Base-by-base conservation (phyloP, 2,329 filamentous ascomycete genomes). In the Trichoderma sp. region DNA sequence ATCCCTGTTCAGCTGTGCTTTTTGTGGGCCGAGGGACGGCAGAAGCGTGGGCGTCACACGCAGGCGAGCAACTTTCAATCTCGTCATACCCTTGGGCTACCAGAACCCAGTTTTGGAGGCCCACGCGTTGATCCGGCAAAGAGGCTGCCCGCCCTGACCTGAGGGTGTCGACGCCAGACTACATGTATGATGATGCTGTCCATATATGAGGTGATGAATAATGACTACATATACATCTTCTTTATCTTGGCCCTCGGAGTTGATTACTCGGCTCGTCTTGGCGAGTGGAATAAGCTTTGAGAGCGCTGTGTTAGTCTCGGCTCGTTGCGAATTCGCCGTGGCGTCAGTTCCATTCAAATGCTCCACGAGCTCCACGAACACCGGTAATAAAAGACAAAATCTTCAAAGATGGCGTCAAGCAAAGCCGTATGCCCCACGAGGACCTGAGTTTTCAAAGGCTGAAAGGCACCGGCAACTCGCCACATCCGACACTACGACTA, bases 1-100 rank as follows among this genome's bases (percentile, higher is more conserved):
- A 71, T 71, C 71, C 71, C 47, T 72, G 71, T 39, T 69, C 71
- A 72, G 71, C 71, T 72, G 71, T 68, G 58, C 58, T 63, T 66
- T 66, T 68, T 51, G 69, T 71, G 69, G 69, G 51, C 15, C 69
- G 34, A 26, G 57, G 30, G 47, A 65, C 61, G 43, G 69, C 69
- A 65, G 58, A 51, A 64, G 60, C 18, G 53, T 62, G 61, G 62
- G 51, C 36, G 69, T 67, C 63, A 72, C 70, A 72, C 60, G 60
- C 69, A 51, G 47, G 28, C 61, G 36, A 18, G 70, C 39, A 47
- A 71, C 58, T 64, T 69, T 43, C 69, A 71, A 65, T 65, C 69
- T 71, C 69, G 69, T 71, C 69, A 66, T 71, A 71, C 69, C 68
- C 68, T 61, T 68, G 66, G 53, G 56, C 21, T 18, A 34, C 18